Evolutionary conservation across 2,329 filamentous ascomycete genomes (phyloP), one percentile per base, ranked within the genome.

Genomic region (Mollisia scopiformis): DNA sequence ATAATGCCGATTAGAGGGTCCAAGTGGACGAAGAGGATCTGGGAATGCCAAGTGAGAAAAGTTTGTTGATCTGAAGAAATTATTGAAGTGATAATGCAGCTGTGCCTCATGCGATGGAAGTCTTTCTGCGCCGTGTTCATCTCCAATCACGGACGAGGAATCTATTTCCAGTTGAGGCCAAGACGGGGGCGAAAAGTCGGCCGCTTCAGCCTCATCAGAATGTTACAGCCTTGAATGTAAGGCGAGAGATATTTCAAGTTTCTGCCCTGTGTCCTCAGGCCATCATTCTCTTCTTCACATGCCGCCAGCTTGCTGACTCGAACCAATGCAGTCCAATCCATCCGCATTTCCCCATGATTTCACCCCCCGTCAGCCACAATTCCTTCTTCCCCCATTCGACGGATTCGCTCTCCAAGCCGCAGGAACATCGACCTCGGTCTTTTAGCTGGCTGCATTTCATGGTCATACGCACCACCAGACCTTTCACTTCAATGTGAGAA

Each of bases 381-480:
- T 13, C 21, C 31, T 11, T 46, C 53, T 51, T 52, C 54, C 21
- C 30, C 21, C 30, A 60, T 60, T 62, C 57, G 62, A 62, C 53
- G 23, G 27, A n/a, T 37, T 33, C 43, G n/a, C 28, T 50, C 33
- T 33, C n/a, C 43, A 43, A 6, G 54, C 51, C 46, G 50, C 62
- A 62, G 62, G 59, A 59, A 59, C 55, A 53, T 33, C n/a, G 41
- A 58, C 62, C 62, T 57, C 60, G 62, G 62, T 47, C 39, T 31
- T 51, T 21, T 14, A 13, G 27, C 31, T 25, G 46, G 43, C 37
- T 50, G 37, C n/a, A n/a, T 33, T 58, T 39, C 49, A 53, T 54
- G 57, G 59, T 64, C 62, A 64, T 60, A 55, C 55, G 62, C 39
- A 60, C 41, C 43, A 55, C 49, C 57, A 55, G 57, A 23, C 46